phyloP scores from a whole-genome alignment of 2,329 filamentous ascomycete genomes.

The Exophiala spinifera region DNA sequence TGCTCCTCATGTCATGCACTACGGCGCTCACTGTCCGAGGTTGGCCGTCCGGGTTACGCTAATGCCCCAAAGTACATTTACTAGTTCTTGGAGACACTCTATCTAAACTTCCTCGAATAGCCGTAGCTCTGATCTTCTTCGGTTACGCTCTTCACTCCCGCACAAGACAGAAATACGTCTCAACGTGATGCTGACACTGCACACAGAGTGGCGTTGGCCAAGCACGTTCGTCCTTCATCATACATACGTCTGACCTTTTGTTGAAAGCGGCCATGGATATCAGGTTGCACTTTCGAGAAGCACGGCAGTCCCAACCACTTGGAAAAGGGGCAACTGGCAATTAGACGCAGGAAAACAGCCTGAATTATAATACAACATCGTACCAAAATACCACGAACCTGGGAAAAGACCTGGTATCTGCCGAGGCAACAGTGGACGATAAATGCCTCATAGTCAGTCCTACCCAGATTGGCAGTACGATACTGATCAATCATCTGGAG shows the following conservation, averaged over 20 bases:
- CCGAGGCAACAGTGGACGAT: neutral
- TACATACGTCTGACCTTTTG: too few species aligned
- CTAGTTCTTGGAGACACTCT: neutral
- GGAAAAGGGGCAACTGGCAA: neutral
- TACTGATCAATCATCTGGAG: neutral
- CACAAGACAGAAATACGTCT: too few species aligned
- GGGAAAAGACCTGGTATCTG: neutral
- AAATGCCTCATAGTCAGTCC: neutral
- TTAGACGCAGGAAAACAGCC: neutral
- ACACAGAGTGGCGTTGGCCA: too few species aligned
- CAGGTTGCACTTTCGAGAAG: neutral
- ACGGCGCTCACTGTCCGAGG: neutral
- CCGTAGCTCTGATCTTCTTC: too few species aligned
- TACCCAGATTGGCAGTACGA: neutral
- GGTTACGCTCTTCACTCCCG: too few species aligned
- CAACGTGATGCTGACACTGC: too few species aligned
- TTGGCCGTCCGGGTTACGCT: neutral
- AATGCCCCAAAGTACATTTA: neutral
- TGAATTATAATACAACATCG: neutral
- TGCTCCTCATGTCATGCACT: neutral
- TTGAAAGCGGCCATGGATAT: slow-evolving; percentile 5
- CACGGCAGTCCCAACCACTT: neutral
- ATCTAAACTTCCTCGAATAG: too few species aligned
- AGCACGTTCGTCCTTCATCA: too few species aligned
- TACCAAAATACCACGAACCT: neutral